Evolutionary conservation across 495 filamentous ascomycete species (phyloP), one percentile per base, ranked within the genome.

Genomic region (Endocarpon pusillum): DNA sequence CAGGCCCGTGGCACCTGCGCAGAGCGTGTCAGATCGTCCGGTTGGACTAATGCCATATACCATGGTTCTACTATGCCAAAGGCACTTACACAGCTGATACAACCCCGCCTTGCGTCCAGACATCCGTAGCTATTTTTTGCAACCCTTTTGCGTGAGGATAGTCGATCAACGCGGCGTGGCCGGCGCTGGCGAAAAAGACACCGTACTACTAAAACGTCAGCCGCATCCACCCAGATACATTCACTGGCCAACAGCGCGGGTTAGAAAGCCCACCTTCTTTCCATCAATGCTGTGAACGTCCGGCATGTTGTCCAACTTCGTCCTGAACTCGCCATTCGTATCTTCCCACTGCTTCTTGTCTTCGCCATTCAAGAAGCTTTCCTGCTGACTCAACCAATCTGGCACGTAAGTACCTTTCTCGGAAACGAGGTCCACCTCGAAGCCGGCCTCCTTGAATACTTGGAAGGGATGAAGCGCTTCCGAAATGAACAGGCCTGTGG

Each of bases 391-490:
- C 1, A 65, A 53, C 57, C 57, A 63, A 43, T 67, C 61, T 0
- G 61, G 46, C 11, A 41, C 43, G 35, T 62, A 66, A 5, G 41
- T 50, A n/a, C 62, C 63, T 1, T 50, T 65, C 36, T 62, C 61
- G n/a, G 62, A 64, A 27, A 53, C 51, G 12, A 66, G 47, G 41
- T 66, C 61, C 32, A 67, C 62, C 26, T 59, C 52, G 45, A 66
- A 65, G 23, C 61, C 61, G 4, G 63, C 61, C 7, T 37, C 41
- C 5, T 38, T 45, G 47, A 66, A 56, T 30, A 58, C 57, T 15
- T 52, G 41, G 53, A 55, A 67, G 3, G 61, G 61, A 36, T 67
- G 63, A 15, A 66, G 46, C 16, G 59, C 62, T 43, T 67, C 63
- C 27, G 44, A 47, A 28, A 67, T 61, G 48, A 67, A 66, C 23